These are phyloP conservation scores for Termitomyces sp. DNA, from an alignment of 768 basidiomycete genomes.

Conservation along the genomic window DNA sequence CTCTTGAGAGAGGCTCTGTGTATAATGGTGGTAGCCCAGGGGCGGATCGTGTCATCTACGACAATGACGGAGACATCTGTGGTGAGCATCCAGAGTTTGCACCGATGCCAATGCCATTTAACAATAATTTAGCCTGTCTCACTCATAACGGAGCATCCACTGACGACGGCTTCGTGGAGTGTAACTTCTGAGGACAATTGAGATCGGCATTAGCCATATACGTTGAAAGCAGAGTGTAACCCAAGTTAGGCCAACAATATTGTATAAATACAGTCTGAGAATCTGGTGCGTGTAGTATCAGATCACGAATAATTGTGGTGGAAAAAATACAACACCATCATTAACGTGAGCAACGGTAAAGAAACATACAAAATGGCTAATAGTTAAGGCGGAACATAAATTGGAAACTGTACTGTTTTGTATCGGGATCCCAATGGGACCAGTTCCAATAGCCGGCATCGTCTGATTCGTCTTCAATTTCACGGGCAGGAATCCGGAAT, in stretches of 20 bases:
- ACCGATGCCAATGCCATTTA: not conserved
- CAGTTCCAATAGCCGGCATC: conserved; percentile 93
- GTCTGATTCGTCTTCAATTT: conserved; percentile 93
- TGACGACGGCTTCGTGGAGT: conserved; percentile 22
- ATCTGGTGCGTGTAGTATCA: not conserved
- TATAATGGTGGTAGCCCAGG: conserved; percentile 24
- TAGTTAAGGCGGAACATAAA: conserved; percentile 84
- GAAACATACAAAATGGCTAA: conserved; percentile 15
- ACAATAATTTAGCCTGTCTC: conserved; percentile 19
- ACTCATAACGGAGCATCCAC: conserved; percentile 24
- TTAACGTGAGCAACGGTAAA: not conserved
- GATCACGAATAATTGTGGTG: not conserved
- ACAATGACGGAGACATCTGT: conserved; percentile 20
- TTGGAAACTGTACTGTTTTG: conserved; percentile 97
- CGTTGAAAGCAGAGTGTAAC: not conserved
- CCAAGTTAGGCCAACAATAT: not conserved
- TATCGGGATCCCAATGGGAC: conserved; percentile 99
- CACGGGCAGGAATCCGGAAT: conserved; percentile 96
- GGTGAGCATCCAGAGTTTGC: conserved; percentile 14
- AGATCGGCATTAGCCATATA: not conserved
- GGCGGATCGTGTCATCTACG: conserved; percentile 27
- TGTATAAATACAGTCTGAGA: not conserved
- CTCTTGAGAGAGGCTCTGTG: conserved; percentile 17
- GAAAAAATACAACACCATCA: conserved; percentile 18
- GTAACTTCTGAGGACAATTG: conserved; percentile 15